Base-by-base conservation (phyloP, 306 rosid species). In the Geum urbanum region DNA sequence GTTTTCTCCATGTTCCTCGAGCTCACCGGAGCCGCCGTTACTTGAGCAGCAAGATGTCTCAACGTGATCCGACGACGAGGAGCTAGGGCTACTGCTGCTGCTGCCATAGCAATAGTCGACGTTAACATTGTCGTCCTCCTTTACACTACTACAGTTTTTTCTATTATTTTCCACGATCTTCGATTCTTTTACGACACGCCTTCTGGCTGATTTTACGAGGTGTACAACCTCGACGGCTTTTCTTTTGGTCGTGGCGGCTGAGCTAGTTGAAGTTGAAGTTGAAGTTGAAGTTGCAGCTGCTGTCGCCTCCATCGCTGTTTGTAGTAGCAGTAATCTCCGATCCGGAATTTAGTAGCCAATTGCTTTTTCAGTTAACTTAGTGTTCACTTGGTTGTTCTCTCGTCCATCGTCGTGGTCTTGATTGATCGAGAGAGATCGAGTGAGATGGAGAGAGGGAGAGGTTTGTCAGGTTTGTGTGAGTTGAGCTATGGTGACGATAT, bases 21-120 rank as follows among this genome's bases (percentile, higher is more conserved):
- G 63, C 49, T 51, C 74, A 45, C 71, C 74, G 46, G 90, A 86
- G 70, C 85, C 85, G 70, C 85, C 85, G 66, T 85, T 90, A 85
- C 88, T 86, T 0, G 96, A 94, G 78, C 95, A 94, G 73, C 92
- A 86, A 12, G 91, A 88, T 8, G 77, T 71, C 18, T 8, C 79
- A 19, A 40, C 61, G 24, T 79, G 84, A 69, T 77, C 80, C 19
- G 32, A n/a, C 24, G 20, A 45, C 4, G 39, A 11, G 50, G 77
- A 75, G 66, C 52, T 76, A 77, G 78, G 79, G 73, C 86, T 86
- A 11, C 74, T 50, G 59, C 52, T 32, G 37, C 37, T 32, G 3
- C 37, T 32, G 37, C 37, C 2, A 32, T 32, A 32, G 37, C 37
- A 32, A 32, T 0, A 70, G n/a, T n/a, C n/a, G 13, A 10, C 73